Evolutionary conservation across 352 stramenopile species (phyloP), one percentile per base, ranked within the genome.

Genomic region (Globisporangium carolinianum): DNA sequence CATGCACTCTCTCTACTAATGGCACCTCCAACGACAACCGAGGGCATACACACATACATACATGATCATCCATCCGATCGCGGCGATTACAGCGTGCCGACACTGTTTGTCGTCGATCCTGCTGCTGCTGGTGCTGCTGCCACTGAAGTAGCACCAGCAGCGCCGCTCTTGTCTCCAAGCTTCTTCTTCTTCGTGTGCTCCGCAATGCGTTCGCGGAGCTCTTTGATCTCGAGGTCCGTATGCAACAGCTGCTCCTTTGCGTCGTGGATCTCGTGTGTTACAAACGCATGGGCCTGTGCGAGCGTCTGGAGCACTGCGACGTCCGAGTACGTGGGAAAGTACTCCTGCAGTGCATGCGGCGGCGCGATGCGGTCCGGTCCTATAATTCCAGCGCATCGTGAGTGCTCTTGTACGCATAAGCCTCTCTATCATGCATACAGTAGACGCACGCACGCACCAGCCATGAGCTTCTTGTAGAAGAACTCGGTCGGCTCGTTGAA

Each of bases 401-500:
- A 18, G 15, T 18, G 36, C 11, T 6, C 24, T 32, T 32, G 24
- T 32, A 32, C 3, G 24, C 24, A 32, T 32, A 32, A 32, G 2
- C 24, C 24, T 32, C 24, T 32, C 24, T 32, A 32, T 32, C 24
- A 32, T 32, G 24, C 24, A 32, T n/a, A 47, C 5, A 41, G 14
- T 11, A 41, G 17, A 49, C 45, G 36, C 11, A 18, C 24, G 35
- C 36, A 47, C 66, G 35, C 46, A 83, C 67, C 63, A 56, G 69
- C 73, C 68, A 95, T 85, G 36, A 99, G 68, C 59, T 95, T 86
- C 66, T 96, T 89, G 81, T 97, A 98, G 68, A 98, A 98, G 51
- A 89, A 90, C 70, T 98, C 91, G 39, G 83, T 95, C 47, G 96
- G 96, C 78, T 99, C 91, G 32, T 96, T 98, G 73, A 98, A 98